Evolutionary conservation across 2,329 filamentous ascomycete species (phyloP).

Genomic region (Sclerotinia nivalis): DNA sequence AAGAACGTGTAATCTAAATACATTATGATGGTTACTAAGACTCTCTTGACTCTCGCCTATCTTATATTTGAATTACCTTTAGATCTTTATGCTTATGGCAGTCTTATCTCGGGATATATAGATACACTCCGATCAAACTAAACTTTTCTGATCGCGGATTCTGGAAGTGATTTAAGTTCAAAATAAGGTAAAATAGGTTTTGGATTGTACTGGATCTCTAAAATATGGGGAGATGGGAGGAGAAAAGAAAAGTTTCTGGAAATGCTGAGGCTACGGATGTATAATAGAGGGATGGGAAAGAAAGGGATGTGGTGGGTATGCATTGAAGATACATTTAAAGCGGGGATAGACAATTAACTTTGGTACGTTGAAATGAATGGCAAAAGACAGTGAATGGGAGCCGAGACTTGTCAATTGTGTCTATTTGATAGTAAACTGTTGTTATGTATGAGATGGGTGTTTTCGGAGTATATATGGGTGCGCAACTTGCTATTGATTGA

Average conservation of each 20-base stretch:
- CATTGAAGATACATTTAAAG: not conserved
- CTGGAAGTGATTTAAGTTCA: not conserved
- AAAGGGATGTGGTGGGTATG: not conserved
- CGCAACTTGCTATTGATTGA: not conserved
- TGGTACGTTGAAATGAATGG: not conserved
- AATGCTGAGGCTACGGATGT: not conserved
- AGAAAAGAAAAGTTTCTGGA: not conserved
- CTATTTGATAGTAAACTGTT: not conserved
- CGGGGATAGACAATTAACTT: not conserved
- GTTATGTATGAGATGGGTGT: too few relatives aligned
- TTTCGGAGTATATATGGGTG: not conserved
- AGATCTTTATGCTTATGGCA: not conserved
- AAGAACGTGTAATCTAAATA: too few relatives aligned
- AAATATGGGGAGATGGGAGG: too few relatives aligned
- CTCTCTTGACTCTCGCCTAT: accelerated
- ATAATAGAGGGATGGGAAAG: not conserved
- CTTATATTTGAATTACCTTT: not conserved
- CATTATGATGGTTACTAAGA: too few relatives aligned
- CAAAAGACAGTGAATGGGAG: too few relatives aligned
- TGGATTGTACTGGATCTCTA: not conserved
- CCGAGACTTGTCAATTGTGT: not conserved
- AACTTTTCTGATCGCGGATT: accelerated
- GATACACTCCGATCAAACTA: not conserved
- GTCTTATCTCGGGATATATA: too few relatives aligned
- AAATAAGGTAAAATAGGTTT: not conserved